Evolutionary conservation across 306 rosid species (phyloP).

Genomic region (Calophaca sinica): DNA sequence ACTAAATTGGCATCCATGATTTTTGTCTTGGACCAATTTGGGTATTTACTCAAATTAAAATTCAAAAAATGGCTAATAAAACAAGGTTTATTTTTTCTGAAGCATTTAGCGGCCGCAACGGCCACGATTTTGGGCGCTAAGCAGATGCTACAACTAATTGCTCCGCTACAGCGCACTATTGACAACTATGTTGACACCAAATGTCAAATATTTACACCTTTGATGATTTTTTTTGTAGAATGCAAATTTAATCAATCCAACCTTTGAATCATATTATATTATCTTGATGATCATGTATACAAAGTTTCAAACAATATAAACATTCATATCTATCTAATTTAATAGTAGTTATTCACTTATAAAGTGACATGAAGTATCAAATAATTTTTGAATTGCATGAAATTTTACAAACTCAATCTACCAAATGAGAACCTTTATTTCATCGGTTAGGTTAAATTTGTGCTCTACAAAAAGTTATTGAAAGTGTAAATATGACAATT

Average conservation of each 20-base stretch:
- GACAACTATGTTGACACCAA: background rate
- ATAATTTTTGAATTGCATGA: background rate
- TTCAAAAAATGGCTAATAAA: too few relatives aligned
- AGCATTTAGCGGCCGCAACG: too few relatives aligned
- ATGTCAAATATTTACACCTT: conserved; percentile 1
- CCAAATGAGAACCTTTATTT: background rate
- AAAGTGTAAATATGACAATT: background rate
- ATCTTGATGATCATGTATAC: background rate
- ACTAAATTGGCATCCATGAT: too few relatives aligned
- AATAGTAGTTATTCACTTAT: background rate
- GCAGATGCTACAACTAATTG: too few relatives aligned
- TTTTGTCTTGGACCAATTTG: too few relatives aligned
- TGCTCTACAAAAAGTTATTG: background rate
- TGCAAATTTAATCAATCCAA: background rate
- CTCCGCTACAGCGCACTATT: too few relatives aligned
- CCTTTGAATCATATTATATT: background rate
- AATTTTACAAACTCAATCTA: background rate
- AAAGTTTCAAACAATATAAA: background rate
- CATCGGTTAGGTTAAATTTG: background rate
- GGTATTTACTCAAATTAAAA: too few relatives aligned
- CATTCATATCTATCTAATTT: background rate
- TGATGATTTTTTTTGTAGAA: background rate
- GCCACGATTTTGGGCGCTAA: too few relatives aligned
- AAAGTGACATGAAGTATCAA: background rate
- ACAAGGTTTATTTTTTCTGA: too few relatives aligned